Base-by-base conservation (phyloP, 768 basidiomycete species). In the Nidularia pulvinata region DNA sequence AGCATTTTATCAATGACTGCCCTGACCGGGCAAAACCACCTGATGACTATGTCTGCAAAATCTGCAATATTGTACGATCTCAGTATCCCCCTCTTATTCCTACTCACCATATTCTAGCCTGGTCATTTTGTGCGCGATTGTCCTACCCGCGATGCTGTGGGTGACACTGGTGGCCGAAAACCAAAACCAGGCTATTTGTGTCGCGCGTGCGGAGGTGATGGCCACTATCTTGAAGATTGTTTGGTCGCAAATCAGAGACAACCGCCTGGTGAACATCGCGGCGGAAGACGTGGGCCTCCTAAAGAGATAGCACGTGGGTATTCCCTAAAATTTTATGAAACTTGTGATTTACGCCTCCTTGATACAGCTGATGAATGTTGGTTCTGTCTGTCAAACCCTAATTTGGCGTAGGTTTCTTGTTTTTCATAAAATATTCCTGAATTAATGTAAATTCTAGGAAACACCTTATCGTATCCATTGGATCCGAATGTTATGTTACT, bases 371-470 rank as follows among this genome's bases (percentile, higher is more conserved):
- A 91, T 52, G 91, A 95, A 67, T 98, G 96, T 69, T 98, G 96
- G 96, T 98, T 99, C 74, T 99, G 97, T 68, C 70, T 99, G 50
- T 95, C 93, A 42, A 98, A 98, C 65, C 95, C 96, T 1, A 87
- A 84, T 59, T 77, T 98, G 37, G 88, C 92, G 86, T 93, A 64
- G 57, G 52, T 36, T 51, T 39, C 49, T 16, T 22, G 33, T 39
- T 50, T 2, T 48, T 49, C 33, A 44, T 42, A 42, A 11, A 42
- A 5, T 19, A 45, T 34, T 32, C 11, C 35, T 46, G n/a, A 46
- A 61, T 46, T 64, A 57, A 39, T 33, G 10, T 48, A 35, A 30
- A 9, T 36, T 32, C 32, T 52, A 95, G 93, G 54, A 99, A 98
- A 73, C 93, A 98, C 63, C 84, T 98, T 57, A 95, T 99, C 57